A percentile compares a stretch with the other conserved stretches of the same genome.
phyloP scores from a whole-genome alignment of 2,329 filamentous ascomycete genomes.

The Trichoderma oligosporum region DNA sequence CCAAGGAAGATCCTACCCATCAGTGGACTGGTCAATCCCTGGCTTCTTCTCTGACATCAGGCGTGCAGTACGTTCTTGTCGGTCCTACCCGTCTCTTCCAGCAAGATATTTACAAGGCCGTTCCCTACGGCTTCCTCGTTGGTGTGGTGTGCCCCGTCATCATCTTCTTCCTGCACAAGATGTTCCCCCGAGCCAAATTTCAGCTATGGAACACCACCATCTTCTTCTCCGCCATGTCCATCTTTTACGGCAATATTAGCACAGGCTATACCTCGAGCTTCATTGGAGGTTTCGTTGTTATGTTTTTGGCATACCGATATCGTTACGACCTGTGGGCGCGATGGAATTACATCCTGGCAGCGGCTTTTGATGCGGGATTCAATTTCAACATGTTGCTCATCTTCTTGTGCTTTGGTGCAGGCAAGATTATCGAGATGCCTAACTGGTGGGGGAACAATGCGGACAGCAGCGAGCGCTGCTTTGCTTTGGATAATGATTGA shows the following conservation, averaged over 20 bases:
- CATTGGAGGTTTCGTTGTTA: constrained; percentile 57
- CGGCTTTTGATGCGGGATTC: constrained; percentile 59
- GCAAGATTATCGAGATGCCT: constrained; percentile 56
- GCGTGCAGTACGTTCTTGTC: constrained; percentile 58
- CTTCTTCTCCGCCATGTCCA: constrained; percentile 53
- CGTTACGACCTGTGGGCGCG: constrained; percentile 55
- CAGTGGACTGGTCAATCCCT: constrained; percentile 60
- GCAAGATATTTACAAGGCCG: constrained; percentile 43
- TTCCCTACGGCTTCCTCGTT: constrained; percentile 53
- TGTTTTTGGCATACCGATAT: constrained; percentile 55
- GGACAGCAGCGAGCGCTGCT: constrained; percentile 55
- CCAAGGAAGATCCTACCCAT: constrained; percentile 49
- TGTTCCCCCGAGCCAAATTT: constrained; percentile 51
- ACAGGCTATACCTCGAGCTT: constrained; percentile 56
- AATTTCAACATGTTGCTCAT: constrained; percentile 59
- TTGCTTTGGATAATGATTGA: constrained; percentile 39
- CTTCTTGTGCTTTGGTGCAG: constrained; percentile 57
- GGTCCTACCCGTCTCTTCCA: constrained; percentile 49
- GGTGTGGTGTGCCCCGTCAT: constrained; percentile 44
- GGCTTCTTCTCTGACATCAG: constrained; percentile 49
- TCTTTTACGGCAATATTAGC: constrained; percentile 59
- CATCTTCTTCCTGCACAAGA: constrained; percentile 49
- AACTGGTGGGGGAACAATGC: constrained; percentile 61
- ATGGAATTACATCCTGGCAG: constrained; percentile 59
- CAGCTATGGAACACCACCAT: constrained; percentile 60